Evolutionary conservation across 2,329 filamentous ascomycete species (phyloP), one percentile per base, ranked within the genome.

Genomic region (Arthrobotrys pseudoclavata): DNA sequence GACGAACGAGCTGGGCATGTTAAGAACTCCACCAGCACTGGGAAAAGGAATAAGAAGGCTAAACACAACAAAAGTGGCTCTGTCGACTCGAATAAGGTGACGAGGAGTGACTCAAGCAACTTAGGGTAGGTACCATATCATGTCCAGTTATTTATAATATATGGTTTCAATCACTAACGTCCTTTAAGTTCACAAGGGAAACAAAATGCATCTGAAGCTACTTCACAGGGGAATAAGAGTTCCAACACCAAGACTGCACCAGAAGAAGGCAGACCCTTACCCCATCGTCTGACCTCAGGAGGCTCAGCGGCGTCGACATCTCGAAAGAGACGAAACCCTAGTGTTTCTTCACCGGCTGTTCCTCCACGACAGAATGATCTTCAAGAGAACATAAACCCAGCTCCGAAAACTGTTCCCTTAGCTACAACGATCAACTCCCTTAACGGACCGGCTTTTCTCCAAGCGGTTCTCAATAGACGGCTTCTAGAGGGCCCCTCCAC

Each of bases 51-150:
- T 20, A 69, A 31, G 13, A 69, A 40, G 31, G n/a, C 24, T 24
- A 68, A 40, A 31, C 70, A 75, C 22, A 22, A 26, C 22, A 75
- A 69, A 29, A 69, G 24, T 34, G 13, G 22, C 18, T 75, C 70
- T 37, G 31, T 24, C 10, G 55, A 63, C 40, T 68, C 53, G 29
- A 48, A n/a, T 50, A 68, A 63, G 53, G 22, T 42, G 40, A 50
- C 12, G 18, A 68, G 62, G 26, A 57, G 53, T 40, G 70, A 63
- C n/a, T 24, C 20, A 13, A 37, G 24, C 20, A 68, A 63, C 42
- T 12, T 29, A 1, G 50, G 47, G 70, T 75, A 26, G 10, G 70
- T 63, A 26, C 12, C 29, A 40, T 45, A 24, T 22, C 18, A 5
- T 40, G 6, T 13, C n/a, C n/a, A n/a, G 52, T 15, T 13, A 26